Evolutionary conservation across 768 basidiomycete species (phyloP).

Genomic region (Tylopilus sp.): DNA sequence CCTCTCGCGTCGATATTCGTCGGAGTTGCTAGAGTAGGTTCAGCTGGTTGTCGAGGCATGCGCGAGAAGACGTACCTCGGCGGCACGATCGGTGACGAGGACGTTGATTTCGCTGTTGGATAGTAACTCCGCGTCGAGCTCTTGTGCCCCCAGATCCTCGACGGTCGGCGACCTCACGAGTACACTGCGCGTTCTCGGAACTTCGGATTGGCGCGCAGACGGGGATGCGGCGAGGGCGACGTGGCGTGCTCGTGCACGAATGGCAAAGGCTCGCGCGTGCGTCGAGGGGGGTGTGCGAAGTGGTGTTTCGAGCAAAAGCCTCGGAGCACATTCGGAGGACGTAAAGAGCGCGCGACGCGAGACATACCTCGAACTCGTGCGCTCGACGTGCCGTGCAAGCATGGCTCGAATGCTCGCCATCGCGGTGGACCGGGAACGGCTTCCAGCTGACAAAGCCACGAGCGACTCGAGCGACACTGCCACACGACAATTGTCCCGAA

Average conservation of each 20-base stretch:
- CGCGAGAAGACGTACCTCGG: constrained; percentile 35
- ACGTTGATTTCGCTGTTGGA: constrained; percentile 52
- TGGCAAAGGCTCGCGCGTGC: not conserved
- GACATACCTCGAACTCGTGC: no score
- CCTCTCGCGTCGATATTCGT: constrained; percentile 56
- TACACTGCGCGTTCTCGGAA: constrained; percentile 45
- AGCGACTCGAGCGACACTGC: not conserved
- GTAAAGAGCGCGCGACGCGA: not conserved
- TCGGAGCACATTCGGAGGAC: not conserved
- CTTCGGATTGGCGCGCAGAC: constrained; percentile 37
- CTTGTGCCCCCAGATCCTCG: constrained; percentile 54
- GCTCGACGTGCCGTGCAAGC: not conserved
- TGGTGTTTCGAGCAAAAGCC: no score
- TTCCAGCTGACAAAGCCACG: constrained; percentile 4
- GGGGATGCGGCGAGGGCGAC: constrained; percentile 1
- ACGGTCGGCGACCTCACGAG: constrained; percentile 49
- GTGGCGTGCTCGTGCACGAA: not conserved
- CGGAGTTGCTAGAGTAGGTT: constrained; percentile 77
- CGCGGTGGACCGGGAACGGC: not conserved
- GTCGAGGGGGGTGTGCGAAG: no score
- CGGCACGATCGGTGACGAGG: constrained; percentile 68
- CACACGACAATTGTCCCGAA: not conserved
- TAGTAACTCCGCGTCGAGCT: constrained; percentile 60
- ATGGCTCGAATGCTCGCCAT: constrained; percentile 2
- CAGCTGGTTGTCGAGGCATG: not conserved